phyloP scores from a whole-genome alignment of 2,329 filamentous ascomycete species.

The Proliferodiscus dingleyae region DNA sequence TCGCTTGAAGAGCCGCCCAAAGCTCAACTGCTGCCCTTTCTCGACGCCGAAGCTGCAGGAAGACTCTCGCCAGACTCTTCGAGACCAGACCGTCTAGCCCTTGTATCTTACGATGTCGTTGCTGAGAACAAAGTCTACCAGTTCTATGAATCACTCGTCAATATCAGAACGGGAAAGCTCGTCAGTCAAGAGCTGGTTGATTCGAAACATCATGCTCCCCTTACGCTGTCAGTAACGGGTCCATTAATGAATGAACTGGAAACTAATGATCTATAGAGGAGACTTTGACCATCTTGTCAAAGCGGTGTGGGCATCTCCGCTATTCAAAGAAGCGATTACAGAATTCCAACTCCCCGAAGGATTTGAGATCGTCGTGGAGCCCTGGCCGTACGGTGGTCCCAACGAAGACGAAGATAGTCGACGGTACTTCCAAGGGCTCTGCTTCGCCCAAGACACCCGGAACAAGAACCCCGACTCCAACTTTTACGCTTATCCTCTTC shows the following conservation, averaged over 20 bases:
- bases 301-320: constrained; percentile 45
- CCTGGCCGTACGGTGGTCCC: constrained; percentile 53
- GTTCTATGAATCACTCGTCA: constrained; percentile 50
- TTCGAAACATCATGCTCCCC: constrained; percentile 42
- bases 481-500: constrained; percentile 48
- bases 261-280: constrained; percentile 26
- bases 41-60: constrained; percentile 41
- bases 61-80: constrained; percentile 34
- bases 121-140: constrained; percentile 46
- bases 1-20: constrained; percentile 52
- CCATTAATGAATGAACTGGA: not conserved
- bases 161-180: constrained; percentile 38
- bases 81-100: constrained; percentile 44
- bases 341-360: constrained; percentile 50
- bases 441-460: constrained; percentile 43
- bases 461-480: constrained; percentile 31
- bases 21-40: constrained; percentile 42
- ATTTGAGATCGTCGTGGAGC: constrained; percentile 49
- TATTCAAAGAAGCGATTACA: constrained; percentile 46
- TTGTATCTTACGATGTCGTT: constrained; percentile 53
- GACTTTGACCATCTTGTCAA: constrained; percentile 45
- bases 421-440: constrained; percentile 50
- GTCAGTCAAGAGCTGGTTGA: constrained; percentile 42
- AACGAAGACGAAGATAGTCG: constrained; percentile 41
- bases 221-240: constrained; percentile 38